A percentile compares a stretch with the other conserved stretches of the same genome.
These are phyloP conservation scores for Chenopodium quinoa DNA, from an alignment of 148 eudicot genomes.

Conservation along the genomic window DNA sequence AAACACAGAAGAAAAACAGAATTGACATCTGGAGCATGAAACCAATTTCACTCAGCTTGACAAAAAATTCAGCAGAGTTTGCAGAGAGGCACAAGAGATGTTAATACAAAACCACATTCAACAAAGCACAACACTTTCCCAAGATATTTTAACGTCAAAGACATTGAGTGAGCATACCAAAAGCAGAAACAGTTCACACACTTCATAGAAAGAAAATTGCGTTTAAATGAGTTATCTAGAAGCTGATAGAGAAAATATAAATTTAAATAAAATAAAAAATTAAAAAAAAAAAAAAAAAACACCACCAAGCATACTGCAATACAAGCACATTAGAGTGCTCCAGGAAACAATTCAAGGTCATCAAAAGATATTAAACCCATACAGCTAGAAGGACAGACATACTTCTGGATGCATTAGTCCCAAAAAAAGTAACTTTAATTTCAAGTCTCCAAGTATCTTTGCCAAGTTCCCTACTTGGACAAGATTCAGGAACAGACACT, in stretches of 20 bases:
- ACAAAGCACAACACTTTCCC: not conserved
- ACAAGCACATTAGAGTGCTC: not conserved
- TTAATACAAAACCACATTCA: not conserved
- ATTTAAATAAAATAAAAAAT: too few species aligned
- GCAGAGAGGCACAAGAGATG: not conserved
- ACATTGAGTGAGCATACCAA: not conserved
- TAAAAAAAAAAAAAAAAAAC: too few species aligned
- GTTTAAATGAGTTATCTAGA: not conserved
- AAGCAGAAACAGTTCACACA: not conserved
- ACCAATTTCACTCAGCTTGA: not conserved
- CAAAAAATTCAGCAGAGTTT: not conserved
- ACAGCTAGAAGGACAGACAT: not conserved
- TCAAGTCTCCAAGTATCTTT: not conserved
- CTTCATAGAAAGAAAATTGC: not conserved
- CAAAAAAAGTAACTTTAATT: not conserved
- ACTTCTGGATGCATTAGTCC: not conserved
- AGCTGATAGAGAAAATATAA: not conserved
- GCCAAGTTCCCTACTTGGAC: not conserved
- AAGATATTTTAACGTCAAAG: too few species aligned
- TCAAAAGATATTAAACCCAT: not conserved
- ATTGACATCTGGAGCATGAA: not conserved
- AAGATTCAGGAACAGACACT: not conserved
- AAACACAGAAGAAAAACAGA: not conserved
- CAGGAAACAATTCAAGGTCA: not conserved
- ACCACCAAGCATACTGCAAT: not conserved